Conservation (phyloP, 441 rosid genomes). For the Pelargonium myrrhifolium region DNA sequence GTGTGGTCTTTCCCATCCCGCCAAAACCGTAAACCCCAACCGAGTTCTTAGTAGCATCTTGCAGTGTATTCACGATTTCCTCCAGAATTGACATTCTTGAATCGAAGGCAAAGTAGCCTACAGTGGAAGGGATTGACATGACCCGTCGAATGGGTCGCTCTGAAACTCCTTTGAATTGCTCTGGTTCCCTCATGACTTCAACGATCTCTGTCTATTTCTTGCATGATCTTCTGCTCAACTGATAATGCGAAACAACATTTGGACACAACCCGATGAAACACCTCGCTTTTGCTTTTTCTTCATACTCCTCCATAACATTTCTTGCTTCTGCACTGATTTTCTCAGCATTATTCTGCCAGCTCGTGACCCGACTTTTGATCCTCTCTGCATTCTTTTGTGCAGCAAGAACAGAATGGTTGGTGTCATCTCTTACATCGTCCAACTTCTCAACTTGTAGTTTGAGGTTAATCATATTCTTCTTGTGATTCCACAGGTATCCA, state of each 20-base stretch:
- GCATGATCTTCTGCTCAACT: background rate
- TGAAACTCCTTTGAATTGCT: background rate
- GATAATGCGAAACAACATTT: background rate
- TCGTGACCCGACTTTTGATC: background rate
- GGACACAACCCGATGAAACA: background rate
- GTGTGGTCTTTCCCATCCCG: conserved; percentile 24
- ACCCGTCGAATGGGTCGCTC: background rate
- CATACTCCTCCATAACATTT: background rate
- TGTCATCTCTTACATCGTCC: background rate
- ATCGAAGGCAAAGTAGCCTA: conserved; percentile 7
- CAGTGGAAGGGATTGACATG: background rate
- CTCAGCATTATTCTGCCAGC: background rate
- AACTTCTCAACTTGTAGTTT: background rate
- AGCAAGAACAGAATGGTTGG: background rate
- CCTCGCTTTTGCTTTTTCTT: background rate
- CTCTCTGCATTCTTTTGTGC: background rate
- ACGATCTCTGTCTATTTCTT: background rate
- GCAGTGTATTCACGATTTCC: conserved; percentile 8
- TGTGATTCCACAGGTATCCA: background rate
- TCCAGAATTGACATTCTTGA: too few relatives aligned
- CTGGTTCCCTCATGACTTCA: background rate
- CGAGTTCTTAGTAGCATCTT: background rate
- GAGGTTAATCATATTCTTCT: background rate
- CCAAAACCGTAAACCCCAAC: conserved; percentile 20
- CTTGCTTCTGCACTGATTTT: background rate